Evolutionary conservation across 2,329 filamentous ascomycete genomes (phyloP).

Genomic region (Xylaria arbuscula): DNA sequence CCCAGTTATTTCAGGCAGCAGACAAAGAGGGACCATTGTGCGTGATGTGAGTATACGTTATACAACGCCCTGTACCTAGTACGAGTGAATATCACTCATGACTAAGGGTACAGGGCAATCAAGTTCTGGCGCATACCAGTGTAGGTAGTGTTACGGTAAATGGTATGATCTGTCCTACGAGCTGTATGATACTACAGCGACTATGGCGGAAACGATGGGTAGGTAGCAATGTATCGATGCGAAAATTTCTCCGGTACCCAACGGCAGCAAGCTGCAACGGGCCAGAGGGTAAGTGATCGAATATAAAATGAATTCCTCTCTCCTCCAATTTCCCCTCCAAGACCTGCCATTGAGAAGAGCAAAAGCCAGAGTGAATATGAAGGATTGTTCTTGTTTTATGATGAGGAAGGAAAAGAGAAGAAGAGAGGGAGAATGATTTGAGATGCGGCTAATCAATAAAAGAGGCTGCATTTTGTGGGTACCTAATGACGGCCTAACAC

Average conservation of each 20-base stretch:
- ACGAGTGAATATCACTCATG: too few species aligned
- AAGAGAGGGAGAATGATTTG: conserved; percentile 30
- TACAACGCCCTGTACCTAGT: too few species aligned
- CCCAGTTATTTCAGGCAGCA: too few species aligned
- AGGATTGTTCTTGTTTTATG: conserved; percentile 60
- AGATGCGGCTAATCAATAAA: conserved; percentile 8
- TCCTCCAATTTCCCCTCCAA: conserved; percentile 77
- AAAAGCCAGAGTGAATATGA: conserved; percentile 76
- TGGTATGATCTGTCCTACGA: not conserved
- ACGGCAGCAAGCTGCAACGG: conserved; percentile 50
- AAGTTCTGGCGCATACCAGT: too few species aligned
- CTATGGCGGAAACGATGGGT: not conserved
- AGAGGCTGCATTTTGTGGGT: conserved; percentile 13
- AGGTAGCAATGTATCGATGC: conserved; percentile 50
- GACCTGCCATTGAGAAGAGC: conserved; percentile 64
- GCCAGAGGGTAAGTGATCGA: conserved; percentile 70
- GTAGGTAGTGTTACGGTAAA: not conserved
- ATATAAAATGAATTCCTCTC: conserved; percentile 60
- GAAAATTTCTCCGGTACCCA: conserved; percentile 53
- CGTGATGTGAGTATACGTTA: too few species aligned
- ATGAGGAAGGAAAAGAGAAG: conserved; percentile 48
- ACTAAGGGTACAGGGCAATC: too few species aligned
- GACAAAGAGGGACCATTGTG: too few species aligned
- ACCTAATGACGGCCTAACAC: not conserved
- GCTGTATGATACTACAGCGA: not conserved